Evolutionary conservation across 2,329 filamentous ascomycete species (phyloP).

Genomic region (Ascochyta lentis): DNA sequence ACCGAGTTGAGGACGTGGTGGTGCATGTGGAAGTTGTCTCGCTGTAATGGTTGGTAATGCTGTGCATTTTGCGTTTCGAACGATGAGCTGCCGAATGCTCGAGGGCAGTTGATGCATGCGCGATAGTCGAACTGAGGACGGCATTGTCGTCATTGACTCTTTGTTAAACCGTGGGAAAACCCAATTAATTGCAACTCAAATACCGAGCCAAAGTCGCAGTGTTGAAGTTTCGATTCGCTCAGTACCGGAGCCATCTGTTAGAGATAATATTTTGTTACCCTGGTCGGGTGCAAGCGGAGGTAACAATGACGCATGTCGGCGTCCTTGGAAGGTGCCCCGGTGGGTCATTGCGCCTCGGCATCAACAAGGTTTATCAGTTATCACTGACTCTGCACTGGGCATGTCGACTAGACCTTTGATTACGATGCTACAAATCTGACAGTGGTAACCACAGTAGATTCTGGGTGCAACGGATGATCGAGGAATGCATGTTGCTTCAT

Average conservation of each 20-base stretch:
- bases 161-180: background rate
- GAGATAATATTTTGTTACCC: slow-evolving; percentile 1
- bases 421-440: background rate
- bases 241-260: background rate
- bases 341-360: slow-evolving; percentile 7
- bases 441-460: too few species aligned
- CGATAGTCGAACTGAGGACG: slow-evolving; percentile 5
- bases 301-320: slow-evolving; percentile 17
- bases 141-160: background rate
- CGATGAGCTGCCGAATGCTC: slow-evolving; percentile 27
- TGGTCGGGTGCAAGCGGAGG: slow-evolving; percentile 16
- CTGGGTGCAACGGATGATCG: background rate
- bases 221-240: background rate
- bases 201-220: background rate
- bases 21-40: slow-evolving; percentile 3
- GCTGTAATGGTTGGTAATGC: background rate
- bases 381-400: background rate
- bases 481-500: background rate
- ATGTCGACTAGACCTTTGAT: background rate
- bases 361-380: background rate
- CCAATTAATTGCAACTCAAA: background rate
- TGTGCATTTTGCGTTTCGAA: slow-evolving; percentile 9
- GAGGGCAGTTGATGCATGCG: slow-evolving; percentile 26
- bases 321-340: slow-evolving; percentile 1
- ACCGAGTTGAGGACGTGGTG: slow-evolving; percentile 5